Evolutionary conservation across 257 asterid genomes (phyloP), one percentile per base, ranked within the genome.

Genomic region (Solanum lycopersicoides): DNA sequence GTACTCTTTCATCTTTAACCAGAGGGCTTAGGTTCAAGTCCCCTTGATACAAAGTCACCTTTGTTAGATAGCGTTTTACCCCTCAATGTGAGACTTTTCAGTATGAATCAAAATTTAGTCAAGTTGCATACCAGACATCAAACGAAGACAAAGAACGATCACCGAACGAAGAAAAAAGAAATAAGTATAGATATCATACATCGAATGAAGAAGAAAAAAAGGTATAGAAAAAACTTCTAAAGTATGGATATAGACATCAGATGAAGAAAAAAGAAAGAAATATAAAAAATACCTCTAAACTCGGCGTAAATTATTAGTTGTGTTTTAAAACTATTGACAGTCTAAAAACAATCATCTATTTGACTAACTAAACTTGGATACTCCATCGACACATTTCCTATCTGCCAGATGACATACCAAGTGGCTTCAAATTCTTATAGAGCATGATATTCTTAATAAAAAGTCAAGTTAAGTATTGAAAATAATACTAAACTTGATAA

Each of bases 391-490:
- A 20, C 66, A 59, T 8, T 25, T 20, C 12, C 9, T 0, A 20
- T 59, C 12, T 59, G 12, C 0, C 66, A 20, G 1, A 59, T 8
- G 2, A 20, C 66, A 59, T 20, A 59, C 1, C 25, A 59, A 59
- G 66, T 59, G 66, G 2, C 3, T 12, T 59, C 2, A 59, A 59
- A 20, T 25, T 20, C 66, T 8, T 8, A 20, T 59, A 59, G 9
- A 59, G 12, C 12, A 59, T 59, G 66, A 20, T 20, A 4, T 59
- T 59, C 12, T 59, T 59, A 59, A 20, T 59, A 7, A 20, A 59
- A 59, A 0, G 2, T 1, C 25, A 5, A 59, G 5, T 3, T 3
- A 20, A 20, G 25, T 56, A 1, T 20, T 59, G 2, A 59, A 59
- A 59, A 59, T 2, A 59, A 20, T 20, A 5, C 1, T 59, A 59